A percentile compares a stretch with the other conserved stretches of the same genome.
Conservation (phyloP, 257 asterid species). For the Solanum chilense region DNA sequence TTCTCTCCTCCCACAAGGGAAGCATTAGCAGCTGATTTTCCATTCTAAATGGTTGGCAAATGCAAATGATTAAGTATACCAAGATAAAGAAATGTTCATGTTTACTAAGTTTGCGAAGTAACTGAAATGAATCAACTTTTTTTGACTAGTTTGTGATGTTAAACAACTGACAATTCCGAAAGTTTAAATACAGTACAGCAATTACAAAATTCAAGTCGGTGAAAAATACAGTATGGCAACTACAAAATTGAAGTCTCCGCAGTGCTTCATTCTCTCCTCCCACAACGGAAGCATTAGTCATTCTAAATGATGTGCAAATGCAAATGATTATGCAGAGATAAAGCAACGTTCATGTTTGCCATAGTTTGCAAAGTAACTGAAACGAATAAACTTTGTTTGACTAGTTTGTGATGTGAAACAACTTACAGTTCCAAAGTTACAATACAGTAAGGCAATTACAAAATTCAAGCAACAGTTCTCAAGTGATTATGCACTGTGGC, state of each 20-base stretch:
- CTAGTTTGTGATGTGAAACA: neutral
- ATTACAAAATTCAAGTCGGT: neutral
- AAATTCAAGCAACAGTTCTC: neutral
- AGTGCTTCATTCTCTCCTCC: slow-evolving; percentile 96
- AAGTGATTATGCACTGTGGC: neutral
- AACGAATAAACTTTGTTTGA: neutral
- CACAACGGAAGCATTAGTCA: slow-evolving; percentile 57
- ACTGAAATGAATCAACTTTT: neutral
- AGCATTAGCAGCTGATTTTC: slow-evolving; percentile 53
- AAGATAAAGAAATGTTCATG: neutral
- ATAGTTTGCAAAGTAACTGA: neutral
- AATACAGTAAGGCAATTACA: neutral
- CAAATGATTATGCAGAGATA: neutral
- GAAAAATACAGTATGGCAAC: neutral
- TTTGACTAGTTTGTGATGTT: neutral
- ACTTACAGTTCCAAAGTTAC: neutral
- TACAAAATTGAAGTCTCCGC: slow-evolving; percentile 41
- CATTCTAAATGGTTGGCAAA: slow-evolving; percentile 33
- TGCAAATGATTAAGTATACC: neutral
- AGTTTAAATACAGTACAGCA: neutral
- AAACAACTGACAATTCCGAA: neutral
- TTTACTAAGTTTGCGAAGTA: neutral
- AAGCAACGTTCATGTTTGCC: neutral
- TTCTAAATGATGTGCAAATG: slow-evolving; percentile 24
- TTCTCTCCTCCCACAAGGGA: slow-evolving; percentile 90